A percentile compares a stretch with the other conserved stretches of the same genome.
Conservation (phyloP, 176 grass and related monocot genomes). For the Zoysia japonica region DNA sequence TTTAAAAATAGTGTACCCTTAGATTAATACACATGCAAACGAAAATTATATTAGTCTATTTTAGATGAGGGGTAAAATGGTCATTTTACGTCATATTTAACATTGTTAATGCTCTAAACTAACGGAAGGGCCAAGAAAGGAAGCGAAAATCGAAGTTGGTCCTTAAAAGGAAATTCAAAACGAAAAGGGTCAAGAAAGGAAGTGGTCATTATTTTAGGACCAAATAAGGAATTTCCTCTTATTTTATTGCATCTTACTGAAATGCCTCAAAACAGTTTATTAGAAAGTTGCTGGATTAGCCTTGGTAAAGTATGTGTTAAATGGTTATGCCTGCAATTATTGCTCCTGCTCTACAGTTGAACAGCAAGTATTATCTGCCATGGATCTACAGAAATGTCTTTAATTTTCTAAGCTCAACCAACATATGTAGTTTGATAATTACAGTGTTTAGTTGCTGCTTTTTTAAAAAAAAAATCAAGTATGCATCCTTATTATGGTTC, state of each 20-base stretch:
- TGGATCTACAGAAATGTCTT: not conserved
- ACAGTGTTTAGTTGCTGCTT: not conserved
- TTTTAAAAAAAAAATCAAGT: not conserved
- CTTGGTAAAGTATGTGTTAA: not conserved
- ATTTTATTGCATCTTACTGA: not conserved
- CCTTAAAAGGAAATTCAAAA: too few species aligned
- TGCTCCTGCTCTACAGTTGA: not conserved
- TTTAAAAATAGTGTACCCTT: too few species aligned
- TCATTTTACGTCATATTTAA: too few species aligned
- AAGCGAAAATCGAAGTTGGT: too few species aligned
- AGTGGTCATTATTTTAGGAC: too few species aligned
- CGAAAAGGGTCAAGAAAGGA: too few species aligned
- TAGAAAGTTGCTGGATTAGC: not conserved
- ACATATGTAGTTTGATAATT: constrained; percentile 5
- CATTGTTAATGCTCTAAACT: too few species aligned
- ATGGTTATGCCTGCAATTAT: not conserved
- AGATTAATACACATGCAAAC: too few species aligned
- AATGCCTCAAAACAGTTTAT: not conserved
- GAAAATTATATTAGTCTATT: too few species aligned
- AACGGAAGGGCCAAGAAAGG: too few species aligned
- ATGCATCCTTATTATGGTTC: not conserved
- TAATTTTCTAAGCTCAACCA: not conserved
- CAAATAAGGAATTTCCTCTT: too few species aligned
- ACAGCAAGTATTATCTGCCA: not conserved
- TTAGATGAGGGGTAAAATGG: too few species aligned